phyloP scores from a whole-genome alignment of 2,329 filamentous ascomycete species.

The Epichloe elymi region DNA sequence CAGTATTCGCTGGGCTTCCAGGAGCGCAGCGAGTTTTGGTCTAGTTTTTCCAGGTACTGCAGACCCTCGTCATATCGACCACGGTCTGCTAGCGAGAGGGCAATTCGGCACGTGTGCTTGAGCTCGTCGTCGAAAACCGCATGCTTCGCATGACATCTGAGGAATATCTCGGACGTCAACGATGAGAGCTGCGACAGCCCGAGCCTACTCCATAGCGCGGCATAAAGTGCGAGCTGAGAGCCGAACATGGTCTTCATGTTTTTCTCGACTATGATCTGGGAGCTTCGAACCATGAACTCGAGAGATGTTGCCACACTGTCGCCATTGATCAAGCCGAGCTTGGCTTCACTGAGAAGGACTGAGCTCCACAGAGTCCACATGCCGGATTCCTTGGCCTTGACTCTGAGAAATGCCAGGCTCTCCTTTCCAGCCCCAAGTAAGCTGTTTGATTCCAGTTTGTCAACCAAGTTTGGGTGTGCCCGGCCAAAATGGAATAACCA shows the following conservation, averaged over 20 bases:
- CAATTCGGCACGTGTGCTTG: constrained; percentile 58
- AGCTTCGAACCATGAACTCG: constrained; percentile 70
- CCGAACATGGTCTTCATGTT: constrained; percentile 62
- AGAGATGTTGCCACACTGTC: constrained; percentile 50
- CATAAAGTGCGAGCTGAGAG: constrained; percentile 57
- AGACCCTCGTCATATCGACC: constrained; percentile 61
- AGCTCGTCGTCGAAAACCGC: constrained; percentile 62
- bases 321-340: constrained; percentile 61
- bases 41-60: constrained; percentile 28
- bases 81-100: constrained; percentile 43
- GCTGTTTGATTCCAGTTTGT: constrained; percentile 54
- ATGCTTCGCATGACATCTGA: constrained; percentile 52
- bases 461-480: constrained; percentile 64
- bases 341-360: constrained; percentile 74
- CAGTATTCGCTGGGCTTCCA: constrained; percentile 69
- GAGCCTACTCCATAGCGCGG: constrained; percentile 63
- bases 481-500: constrained; percentile 95
- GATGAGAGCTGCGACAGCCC: constrained; percentile 46
- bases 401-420: constrained; percentile 68
- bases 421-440: constrained; percentile 70
- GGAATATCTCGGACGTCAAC: constrained; percentile 57
- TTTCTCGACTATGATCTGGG: constrained; percentile 67
- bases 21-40: constrained; percentile 50
- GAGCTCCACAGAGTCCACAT: constrained; percentile 80
- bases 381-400: constrained; percentile 72